A percentile compares a stretch with the other conserved stretches of the same genome.
Evolutionary conservation across 2,329 filamentous ascomycete species (phyloP).

Genomic region (Pseudogymnoascus sp.): DNA sequence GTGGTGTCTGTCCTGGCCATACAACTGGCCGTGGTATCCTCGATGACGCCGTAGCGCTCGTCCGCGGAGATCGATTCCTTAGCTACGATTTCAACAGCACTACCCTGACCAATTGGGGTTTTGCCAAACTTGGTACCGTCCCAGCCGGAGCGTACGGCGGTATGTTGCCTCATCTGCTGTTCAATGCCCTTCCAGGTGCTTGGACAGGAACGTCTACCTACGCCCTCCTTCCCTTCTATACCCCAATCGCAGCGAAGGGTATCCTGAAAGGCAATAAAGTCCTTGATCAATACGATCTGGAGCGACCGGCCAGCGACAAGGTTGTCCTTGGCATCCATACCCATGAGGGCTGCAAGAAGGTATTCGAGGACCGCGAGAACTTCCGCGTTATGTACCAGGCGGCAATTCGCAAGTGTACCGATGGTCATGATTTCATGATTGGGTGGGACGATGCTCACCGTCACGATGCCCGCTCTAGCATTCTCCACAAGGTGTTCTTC

Average conservation of each 20-base stretch:
- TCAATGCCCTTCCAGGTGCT: slow-evolving; percentile 37
- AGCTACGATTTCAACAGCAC: slow-evolving; percentile 41
- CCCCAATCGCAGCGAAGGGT: slow-evolving; percentile 37
- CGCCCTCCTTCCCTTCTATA: slow-evolving; percentile 42
- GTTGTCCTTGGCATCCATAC: slow-evolving; percentile 40
- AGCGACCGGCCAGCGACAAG: slow-evolving; percentile 34
- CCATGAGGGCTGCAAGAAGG: slow-evolving; percentile 40
- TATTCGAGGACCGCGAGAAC: slow-evolving; percentile 40
- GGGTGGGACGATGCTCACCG: slow-evolving; percentile 36
- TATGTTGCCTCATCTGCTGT: slow-evolving; percentile 36
- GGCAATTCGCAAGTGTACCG: slow-evolving; percentile 33
- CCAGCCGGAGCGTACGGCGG: slow-evolving; percentile 38
- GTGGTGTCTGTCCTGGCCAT: slow-evolving; percentile 37
- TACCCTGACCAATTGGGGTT: slow-evolving; percentile 41
- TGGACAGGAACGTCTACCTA: slow-evolving; percentile 42
- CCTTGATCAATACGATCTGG: slow-evolving; percentile 37
- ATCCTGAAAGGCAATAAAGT: slow-evolving; percentile 40
- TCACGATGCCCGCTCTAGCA: slow-evolving; percentile 33
- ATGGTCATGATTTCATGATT: slow-evolving; percentile 39
- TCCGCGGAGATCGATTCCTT: slow-evolving; percentile 38
- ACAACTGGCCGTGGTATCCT: slow-evolving; percentile 38
- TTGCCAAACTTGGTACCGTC: slow-evolving; percentile 33
- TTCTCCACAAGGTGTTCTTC: slow-evolving; percentile 38
- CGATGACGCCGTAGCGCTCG: slow-evolving; percentile 39
- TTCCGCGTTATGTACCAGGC: slow-evolving; percentile 41